phyloP scores from a whole-genome alignment of 345 rosid species.

The Toxicodendron radicans region DNA sequence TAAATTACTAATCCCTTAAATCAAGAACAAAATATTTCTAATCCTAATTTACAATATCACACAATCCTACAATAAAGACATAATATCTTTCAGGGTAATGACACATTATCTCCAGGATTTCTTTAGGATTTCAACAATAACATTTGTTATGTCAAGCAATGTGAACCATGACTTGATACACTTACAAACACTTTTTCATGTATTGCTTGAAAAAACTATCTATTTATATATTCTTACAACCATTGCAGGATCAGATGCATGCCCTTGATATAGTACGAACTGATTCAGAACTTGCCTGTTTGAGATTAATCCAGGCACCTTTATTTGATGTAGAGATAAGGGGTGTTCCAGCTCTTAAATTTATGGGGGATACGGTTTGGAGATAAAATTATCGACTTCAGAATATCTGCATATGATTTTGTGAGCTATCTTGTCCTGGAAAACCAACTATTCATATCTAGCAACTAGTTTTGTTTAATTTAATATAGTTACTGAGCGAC shows the following conservation, averaged over 20 bases:
- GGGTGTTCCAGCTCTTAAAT: slow-evolving; percentile 78
- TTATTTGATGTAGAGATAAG: slow-evolving; percentile 73
- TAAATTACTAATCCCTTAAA: too few species aligned
- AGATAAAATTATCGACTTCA: slow-evolving; percentile 28
- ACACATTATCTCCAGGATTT: too few species aligned
- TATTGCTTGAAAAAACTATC: background rate
- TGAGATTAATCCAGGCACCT: slow-evolving; percentile 54
- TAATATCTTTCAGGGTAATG: too few species aligned
- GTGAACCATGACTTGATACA: background rate
- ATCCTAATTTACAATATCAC: too few species aligned
- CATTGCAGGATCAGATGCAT: slow-evolving; percentile 62
- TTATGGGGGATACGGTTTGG: slow-evolving; percentile 72
- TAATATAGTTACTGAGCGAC: background rate
- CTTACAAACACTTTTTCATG: background rate
- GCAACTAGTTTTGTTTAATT: background rate
- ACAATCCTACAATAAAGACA: too few species aligned
- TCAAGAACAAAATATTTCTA: too few species aligned
- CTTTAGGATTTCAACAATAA: too few species aligned
- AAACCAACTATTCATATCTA: background rate
- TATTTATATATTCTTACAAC: background rate
- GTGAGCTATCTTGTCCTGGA: background rate
- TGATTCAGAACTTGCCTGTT: slow-evolving; percentile 50
- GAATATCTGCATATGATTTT: background rate
- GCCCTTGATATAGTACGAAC: slow-evolving; percentile 53
- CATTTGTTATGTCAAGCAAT: background rate